Evolutionary conservation across 2,329 filamentous ascomycete species (phyloP).

Genomic region (Neofusicoccum sp.): DNA sequence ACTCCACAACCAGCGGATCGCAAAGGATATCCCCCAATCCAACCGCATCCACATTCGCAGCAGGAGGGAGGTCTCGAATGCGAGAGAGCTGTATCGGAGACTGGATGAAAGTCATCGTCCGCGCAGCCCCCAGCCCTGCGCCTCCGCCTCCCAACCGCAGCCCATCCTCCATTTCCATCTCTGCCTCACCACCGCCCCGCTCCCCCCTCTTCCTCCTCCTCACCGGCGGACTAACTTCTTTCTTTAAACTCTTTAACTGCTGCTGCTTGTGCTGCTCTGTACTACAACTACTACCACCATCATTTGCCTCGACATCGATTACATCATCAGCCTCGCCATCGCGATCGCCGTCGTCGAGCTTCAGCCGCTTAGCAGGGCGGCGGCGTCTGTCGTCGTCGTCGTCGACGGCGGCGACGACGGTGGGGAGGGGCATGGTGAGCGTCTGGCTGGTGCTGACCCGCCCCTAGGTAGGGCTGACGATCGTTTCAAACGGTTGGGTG

Average conservation of each 20-base stretch:
- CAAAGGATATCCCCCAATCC: conserved; percentile 67
- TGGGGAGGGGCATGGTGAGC: too few relatives aligned
- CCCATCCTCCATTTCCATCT: background rate
- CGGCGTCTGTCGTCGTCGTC: too few relatives aligned
- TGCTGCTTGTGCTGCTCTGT: background rate
- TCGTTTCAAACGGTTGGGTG: too few relatives aligned
- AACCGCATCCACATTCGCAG: conserved; percentile 65
- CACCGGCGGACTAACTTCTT: background rate
- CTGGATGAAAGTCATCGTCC: conserved; percentile 29
- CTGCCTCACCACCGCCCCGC: background rate
- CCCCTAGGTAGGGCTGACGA: too few relatives aligned
- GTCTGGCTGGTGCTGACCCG: too few relatives aligned
- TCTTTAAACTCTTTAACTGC: background rate
- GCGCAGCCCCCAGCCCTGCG: background rate
- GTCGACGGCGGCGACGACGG: too few relatives aligned
- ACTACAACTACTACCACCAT: too few relatives aligned
- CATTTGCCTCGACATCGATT: too few relatives aligned
- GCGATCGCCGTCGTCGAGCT: too few relatives aligned
- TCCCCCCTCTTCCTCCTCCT: background rate
- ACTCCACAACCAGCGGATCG: conserved; percentile 69
- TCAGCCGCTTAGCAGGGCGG: too few relatives aligned
- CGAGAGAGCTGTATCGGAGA: conserved; percentile 73
- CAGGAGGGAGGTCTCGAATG: conserved; percentile 61
- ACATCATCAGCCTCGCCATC: background rate
- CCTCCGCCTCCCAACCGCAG: background rate